Evolutionary conservation across 306 rosid genomes (phyloP).

Genomic region (Rosa chinensis): DNA sequence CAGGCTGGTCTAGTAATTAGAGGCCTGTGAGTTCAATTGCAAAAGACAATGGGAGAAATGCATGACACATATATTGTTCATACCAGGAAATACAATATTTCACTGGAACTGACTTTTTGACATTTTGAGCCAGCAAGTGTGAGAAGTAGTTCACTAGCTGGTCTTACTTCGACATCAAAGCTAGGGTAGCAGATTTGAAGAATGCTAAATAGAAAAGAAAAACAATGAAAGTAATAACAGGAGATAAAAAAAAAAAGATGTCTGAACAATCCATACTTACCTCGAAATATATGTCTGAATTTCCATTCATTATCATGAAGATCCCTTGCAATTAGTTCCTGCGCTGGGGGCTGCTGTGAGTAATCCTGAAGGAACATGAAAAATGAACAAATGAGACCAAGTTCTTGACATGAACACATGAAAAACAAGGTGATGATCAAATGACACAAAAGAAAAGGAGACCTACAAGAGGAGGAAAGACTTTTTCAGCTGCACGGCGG

Average conservation of each 20-base stretch:
- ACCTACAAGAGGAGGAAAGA: slow-evolving; percentile 77
- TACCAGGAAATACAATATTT: neutral
- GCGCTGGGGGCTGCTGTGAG: slow-evolving; percentile 75
- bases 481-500: slow-evolving; percentile 83
- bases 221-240: neutral
- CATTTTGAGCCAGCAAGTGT: neutral
- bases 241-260: neutral
- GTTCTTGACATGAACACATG: neutral
- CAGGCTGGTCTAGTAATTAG: neutral
- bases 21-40: neutral
- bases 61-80: neutral
- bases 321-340: slow-evolving; percentile 69
- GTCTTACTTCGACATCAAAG: slow-evolving; percentile 4
- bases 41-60: neutral
- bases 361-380: slow-evolving; percentile 50
- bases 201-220: neutral
- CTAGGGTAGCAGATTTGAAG: neutral
- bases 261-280: slow-evolving; percentile 21
- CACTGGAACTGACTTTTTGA: neutral
- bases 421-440: neutral
- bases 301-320: slow-evolving; percentile 78
- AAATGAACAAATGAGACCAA: slow-evolving; percentile 3
- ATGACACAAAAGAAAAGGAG: slow-evolving; percentile 1
- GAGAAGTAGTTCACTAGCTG: neutral
- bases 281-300: slow-evolving; percentile 74